Base-by-base conservation (phyloP, 352 stramenopile species). In the Phytophthora melonis region DNA sequence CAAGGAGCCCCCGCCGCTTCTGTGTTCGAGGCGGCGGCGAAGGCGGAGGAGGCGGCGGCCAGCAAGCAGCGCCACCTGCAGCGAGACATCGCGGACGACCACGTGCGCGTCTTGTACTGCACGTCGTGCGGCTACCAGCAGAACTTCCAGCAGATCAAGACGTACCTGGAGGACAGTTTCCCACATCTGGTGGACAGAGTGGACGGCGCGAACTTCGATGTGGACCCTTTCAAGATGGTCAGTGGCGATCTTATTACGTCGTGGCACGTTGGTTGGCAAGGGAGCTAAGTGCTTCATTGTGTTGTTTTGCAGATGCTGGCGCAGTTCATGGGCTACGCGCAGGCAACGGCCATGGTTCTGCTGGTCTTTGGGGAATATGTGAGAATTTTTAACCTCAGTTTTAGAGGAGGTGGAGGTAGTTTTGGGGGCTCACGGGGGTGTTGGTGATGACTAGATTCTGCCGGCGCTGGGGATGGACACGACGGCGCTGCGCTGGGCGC, bases 61-160 rank as follows among this genome's bases (percentile, higher is more conserved):
- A 25, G 54, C 7, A 78, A 63, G 63, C 62, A 70, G 19, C 23
- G 47, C 14, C 64, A 72, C 71, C 77, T 90, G 63, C 63, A 70
- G 19, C 23, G 47, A 16, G 66, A 72, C 71, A 77, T 90, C 23
- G 75, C 70, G n/a, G 79, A 93, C 63, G 88, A 95, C 74, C 57
- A 88, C 19, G 81, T 95, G 45, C 82, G 75, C 61, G 72, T 95
- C 36, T 72, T 74, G 34, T 93, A 81, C 74, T 95, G 89, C 67
- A 87, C 86, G 50, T 84, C 89, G 57, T 95, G 89, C 70, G 89
- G 89, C 62, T 95, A 91, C 79, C 75, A 86, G 68, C 85, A 94
- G 62, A 95, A 93, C 77, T 95, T 92, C 63, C 45, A 77, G 19
- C 81, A 95, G 66, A 78, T 94, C 34, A 89, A 88, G 67, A 79